phyloP scores from a whole-genome alignment of 768 basidiomycete genomes.

The Lentinus brumalis region DNA sequence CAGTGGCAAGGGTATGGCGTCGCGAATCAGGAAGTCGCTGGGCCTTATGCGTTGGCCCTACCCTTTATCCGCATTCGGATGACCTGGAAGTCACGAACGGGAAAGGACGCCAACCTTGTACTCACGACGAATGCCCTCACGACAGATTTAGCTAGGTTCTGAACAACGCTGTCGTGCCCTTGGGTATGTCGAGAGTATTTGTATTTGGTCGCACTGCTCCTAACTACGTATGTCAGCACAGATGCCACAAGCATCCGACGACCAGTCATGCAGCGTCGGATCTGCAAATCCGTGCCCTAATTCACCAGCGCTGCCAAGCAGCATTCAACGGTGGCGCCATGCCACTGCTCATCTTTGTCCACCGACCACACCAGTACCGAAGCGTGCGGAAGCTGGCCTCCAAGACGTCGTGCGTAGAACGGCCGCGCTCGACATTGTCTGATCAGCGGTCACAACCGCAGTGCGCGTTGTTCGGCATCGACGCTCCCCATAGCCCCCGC shows the following conservation, averaged over 20 bases:
- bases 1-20: background rate
- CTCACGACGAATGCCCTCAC: background rate
- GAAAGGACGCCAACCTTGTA: constrained; percentile 11
- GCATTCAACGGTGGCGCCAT: constrained; percentile 5
- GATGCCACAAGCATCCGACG: constrained; percentile 4
- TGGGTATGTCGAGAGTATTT: constrained; percentile 7
- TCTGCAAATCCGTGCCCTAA: constrained; percentile 11
- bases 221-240: constrained; percentile 10
- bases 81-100: constrained; percentile 4
- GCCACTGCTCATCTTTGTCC: constrained; percentile 4
- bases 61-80: constrained; percentile 8
- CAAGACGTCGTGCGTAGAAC: constrained; percentile 8
- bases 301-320: constrained; percentile 10
- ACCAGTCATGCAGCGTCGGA: constrained; percentile 8
- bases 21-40: constrained; percentile 8
- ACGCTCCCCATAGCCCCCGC: background rate
- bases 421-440: constrained; percentile 8
- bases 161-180: constrained; percentile 17
- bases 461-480: background rate
- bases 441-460: constrained; percentile 4
- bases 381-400: constrained; percentile 10
- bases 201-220: constrained; percentile 4
- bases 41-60: constrained; percentile 3
- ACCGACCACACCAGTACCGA: background rate
- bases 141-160: constrained; percentile 4